phyloP scores from a whole-genome alignment of 345 rosid species.

The Jatropha curcas region DNA sequence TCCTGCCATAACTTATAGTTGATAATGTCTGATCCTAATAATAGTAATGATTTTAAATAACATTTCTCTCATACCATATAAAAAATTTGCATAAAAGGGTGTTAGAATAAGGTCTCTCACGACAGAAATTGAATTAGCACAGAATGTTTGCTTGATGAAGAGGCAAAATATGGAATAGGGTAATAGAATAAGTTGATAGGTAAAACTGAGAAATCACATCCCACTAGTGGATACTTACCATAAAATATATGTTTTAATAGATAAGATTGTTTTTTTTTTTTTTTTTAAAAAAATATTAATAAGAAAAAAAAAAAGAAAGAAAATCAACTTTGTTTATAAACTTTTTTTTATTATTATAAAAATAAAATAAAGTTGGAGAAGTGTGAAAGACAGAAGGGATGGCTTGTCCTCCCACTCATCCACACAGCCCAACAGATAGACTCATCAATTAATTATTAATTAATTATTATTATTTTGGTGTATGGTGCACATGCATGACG shows the following conservation, averaged over 20 bases:
- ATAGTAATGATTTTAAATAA: too few species aligned
- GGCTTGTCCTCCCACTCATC: conserved; percentile 31
- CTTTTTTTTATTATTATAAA: background rate
- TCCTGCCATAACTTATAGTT: too few species aligned
- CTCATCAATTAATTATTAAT: background rate
- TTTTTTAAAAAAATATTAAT: too few species aligned
- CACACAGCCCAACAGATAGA: conserved; percentile 9
- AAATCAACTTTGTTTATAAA: conserved; percentile 2
- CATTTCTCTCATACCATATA: too few species aligned
- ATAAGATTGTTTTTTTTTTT: conserved; percentile 9
- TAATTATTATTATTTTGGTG: background rate
- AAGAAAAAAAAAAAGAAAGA: background rate
- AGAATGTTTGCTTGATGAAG: conserved; percentile 16
- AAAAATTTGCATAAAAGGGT: too few species aligned
- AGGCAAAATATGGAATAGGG: conserved; percentile 15
- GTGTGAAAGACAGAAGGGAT: conserved; percentile 39
- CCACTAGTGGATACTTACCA: background rate
- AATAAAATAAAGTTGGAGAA: conserved; percentile 15
- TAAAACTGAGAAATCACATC: conserved; percentile 7
- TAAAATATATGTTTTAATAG: background rate
- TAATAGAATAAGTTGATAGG: background rate
- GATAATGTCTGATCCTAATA: too few species aligned
- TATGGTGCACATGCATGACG: conserved; percentile 18
- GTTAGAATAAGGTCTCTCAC: too few species aligned
- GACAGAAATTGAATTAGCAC: background rate